Conservation (phyloP, 2,329 filamentous ascomycete genomes). For the Simplicillium aogashimaense region DNA sequence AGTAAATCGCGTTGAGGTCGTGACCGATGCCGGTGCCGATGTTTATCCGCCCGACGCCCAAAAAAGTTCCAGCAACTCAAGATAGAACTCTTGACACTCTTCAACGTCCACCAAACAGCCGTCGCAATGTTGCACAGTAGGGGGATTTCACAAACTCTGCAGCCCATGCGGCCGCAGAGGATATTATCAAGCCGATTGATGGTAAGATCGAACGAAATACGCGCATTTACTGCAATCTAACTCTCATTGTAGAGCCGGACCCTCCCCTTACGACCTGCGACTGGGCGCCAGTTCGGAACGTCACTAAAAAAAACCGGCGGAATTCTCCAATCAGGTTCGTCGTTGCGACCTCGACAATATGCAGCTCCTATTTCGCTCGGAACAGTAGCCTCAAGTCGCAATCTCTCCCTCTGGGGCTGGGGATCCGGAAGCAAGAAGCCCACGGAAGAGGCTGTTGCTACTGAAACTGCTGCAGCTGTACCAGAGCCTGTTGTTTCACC, state of each 20-base stretch:
- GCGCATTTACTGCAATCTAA: not conserved
- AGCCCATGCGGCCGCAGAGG: slow-evolving; percentile 20
- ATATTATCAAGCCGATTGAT: slow-evolving; percentile 16
- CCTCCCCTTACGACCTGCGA: slow-evolving; percentile 17
- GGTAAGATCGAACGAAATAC: slow-evolving; percentile 12
- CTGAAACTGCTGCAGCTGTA: slow-evolving; percentile 10
- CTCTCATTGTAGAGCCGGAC: slow-evolving; percentile 13
- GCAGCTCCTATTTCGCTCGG: slow-evolving; percentile 19
- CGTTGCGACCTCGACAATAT: slow-evolving; percentile 11
- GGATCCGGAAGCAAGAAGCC: slow-evolving; percentile 18
- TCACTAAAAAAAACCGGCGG: slow-evolving; percentile 13
- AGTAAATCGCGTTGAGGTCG: not conserved
- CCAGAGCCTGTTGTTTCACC: slow-evolving; percentile 7
- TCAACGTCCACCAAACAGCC: slow-evolving; percentile 7
- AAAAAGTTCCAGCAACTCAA: slow-evolving; percentile 18
- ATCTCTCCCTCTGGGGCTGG: slow-evolving; percentile 15
- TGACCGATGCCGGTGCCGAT: slow-evolving; percentile 14
- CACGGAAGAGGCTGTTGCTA: slow-evolving; percentile 5
- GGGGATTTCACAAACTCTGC: slow-evolving; percentile 29
- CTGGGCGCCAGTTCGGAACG: slow-evolving; percentile 25
- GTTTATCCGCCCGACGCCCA: slow-evolving; percentile 21
- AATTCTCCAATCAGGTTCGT: slow-evolving; percentile 12
- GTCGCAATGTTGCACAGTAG: slow-evolving; percentile 34
- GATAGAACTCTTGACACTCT: slow-evolving; percentile 9
- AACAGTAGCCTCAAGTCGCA: slow-evolving; percentile 18